Base-by-base conservation (phyloP, 2,329 filamentous ascomycete genomes). In the Fusarium sp. region DNA sequence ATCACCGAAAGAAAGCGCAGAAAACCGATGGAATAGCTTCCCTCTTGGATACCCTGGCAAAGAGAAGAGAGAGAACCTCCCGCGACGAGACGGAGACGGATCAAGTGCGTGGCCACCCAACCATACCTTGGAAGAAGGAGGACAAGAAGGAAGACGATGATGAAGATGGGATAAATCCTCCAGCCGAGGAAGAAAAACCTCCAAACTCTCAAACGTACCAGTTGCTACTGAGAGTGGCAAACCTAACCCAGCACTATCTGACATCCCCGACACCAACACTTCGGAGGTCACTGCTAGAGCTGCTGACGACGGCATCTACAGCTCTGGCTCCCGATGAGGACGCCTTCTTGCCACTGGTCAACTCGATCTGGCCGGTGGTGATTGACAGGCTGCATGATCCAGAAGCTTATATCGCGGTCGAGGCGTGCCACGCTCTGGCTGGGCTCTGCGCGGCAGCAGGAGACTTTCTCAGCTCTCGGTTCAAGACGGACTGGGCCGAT, bases 341-440 rank as follows among this genome's bases (percentile, higher is more conserved):
- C 66, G 88, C 89, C 0, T 97, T 97, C 77, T 81, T 99, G 2
- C 96, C 96, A 0, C 85, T 98, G 0, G 89, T 98, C 72, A 96
- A 98, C 78, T 90, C 91, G 3, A 83, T 98, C 7, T 99, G 95
- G 95, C 93, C 94, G 0, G 90, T 96, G 6, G 82, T 97, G 5
- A 81, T 90, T 2, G 83, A 85, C n/a, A 85, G 89, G 23, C 82
- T 93, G 6, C 86, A 89, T 69, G 91, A 93, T 68, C 69, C 80
- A 4, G 90, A 93, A 77, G 81, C 87, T 0, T 91, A 89, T 74
- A 87, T 97, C 9, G 86, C 87, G 2, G 85, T 91, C 8, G 87
- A 90, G 14, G 90, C 93, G 6, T 89, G 93, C 63, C 84, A 89
- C 13, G 87, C 92, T 0, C 82, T 98, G 3, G 83, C 83, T 2